Percentiles rank a stretch among this genome's conserved stretches.
Evolutionary conservation across 1,139 yeast species (phyloP).

Genomic region (Zygoascus hellenicus): DNA sequence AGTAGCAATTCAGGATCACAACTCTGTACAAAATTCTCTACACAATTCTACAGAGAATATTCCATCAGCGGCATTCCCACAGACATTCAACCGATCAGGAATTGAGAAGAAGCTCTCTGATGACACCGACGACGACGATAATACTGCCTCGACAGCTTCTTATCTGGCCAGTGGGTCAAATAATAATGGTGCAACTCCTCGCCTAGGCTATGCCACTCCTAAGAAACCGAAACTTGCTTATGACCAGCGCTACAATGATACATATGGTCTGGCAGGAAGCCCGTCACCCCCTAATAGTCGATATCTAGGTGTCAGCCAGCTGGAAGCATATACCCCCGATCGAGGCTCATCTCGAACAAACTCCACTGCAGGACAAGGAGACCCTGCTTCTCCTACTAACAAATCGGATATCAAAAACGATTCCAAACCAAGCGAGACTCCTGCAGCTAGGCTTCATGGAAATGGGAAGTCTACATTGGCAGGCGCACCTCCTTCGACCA

Average conservation of each 20-base stretch:
- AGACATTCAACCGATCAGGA: too few species aligned
- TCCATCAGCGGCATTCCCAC: neutral
- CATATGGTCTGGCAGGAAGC: constrained; percentile 18
- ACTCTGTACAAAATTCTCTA: neutral
- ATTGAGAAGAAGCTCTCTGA: neutral
- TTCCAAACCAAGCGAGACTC: neutral
- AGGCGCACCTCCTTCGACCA: constrained; percentile 1
- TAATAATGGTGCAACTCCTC: constrained; percentile 9
- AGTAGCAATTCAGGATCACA: too few species aligned
- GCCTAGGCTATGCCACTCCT: constrained; percentile 12
- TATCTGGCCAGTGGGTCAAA: neutral
- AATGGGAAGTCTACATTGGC: constrained; percentile 3
- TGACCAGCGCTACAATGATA: constrained; percentile 26
- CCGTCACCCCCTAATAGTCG: constrained; percentile 40
- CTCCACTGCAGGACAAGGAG: constrained; percentile 1
- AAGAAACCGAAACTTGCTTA: constrained; percentile 7
- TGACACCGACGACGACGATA: constrained; percentile 9
- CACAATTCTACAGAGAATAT: neutral
- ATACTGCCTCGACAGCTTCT: neutral
- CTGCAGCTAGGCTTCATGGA: neutral
- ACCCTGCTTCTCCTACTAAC: constrained; percentile 1
- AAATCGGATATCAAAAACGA: neutral
- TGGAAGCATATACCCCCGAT: constrained; percentile 81
- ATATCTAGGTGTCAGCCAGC: constrained; percentile 38
- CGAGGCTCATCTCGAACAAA: constrained; percentile 41